Evolutionary conservation across 192 early-diverging fungal genomes (phyloP), one percentile per base, ranked within the genome.

Genomic region (Ambispora gerdemannii): DNA sequence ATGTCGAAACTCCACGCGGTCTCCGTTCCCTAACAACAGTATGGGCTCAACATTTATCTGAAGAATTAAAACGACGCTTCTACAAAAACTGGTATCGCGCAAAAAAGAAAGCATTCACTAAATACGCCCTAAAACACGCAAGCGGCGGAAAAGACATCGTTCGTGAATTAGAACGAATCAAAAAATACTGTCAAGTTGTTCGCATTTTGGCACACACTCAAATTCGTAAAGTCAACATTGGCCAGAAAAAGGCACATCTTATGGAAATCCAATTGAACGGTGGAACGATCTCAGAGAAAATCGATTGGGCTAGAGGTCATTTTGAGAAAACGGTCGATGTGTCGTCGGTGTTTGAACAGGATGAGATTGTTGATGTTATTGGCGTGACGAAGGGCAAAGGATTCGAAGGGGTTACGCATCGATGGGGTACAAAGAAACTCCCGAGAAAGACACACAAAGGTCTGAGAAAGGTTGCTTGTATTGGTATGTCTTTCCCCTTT

Each of bases 11-110:
- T 43, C 97, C 97, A 67, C 91, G 94, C 70, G 97, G 96, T 83
- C 88, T 96, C 81, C 95, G 97, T 73, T 90, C 94, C 50, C 86
- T 99, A 75, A 95, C 97, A 86, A 97, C 95, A 82, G 95, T 99
- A 81, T 99, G 97, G 97, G 95, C 97, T 58, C 93, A 99, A 86
- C 95, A 99, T 82, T 85, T 99, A 56, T 89, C 87, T 67, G 96
- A 99, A 73, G 97, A 98, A 81, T 81, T 98, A 67, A 95, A 91
- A 88, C 93, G 97, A 78, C 91, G 97, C 82, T 98, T 99, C 93
- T 99, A 99, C 93, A 95, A 97, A 91, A 99, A 96, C 93, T 99
- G 95, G 94, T 99, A 99, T 91, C 88, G 91, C 80, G 95, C 95
- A 78, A 99, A 99, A 93, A 96, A 96, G 86, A 99, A 99, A 93